phyloP scores from a whole-genome alignment of 805 yeast genomes.

The Yamadazyma endophytica region DNA sequence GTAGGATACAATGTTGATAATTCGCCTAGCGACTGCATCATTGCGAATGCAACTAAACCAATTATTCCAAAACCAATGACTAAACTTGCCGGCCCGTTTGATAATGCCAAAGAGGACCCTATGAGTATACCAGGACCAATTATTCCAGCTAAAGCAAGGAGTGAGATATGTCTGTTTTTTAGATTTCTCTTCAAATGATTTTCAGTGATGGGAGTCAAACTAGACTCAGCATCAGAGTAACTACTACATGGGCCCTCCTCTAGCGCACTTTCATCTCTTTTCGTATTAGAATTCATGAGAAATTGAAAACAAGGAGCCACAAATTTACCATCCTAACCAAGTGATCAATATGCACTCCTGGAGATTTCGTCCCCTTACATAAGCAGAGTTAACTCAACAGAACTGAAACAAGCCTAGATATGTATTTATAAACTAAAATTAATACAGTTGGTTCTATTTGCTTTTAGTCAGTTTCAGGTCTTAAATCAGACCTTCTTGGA shows the following conservation, averaged over 20 bases:
- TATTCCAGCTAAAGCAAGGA: slow-evolving; percentile 53
- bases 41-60: slow-evolving; percentile 48
- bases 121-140: slow-evolving; percentile 59
- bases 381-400: background rate
- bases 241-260: no score
- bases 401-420: background rate
- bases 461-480: slow-evolving; percentile 85
- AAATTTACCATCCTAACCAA: no score
- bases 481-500: slow-evolving; percentile 84
- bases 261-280: no score
- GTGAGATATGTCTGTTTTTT: slow-evolving; percentile 47
- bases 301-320: no score
- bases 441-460: slow-evolving; percentile 1
- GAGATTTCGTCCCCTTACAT: no score
- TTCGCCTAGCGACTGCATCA: slow-evolving; percentile 57
- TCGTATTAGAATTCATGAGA: no score
- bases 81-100: slow-evolving; percentile 50
- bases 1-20: slow-evolving; percentile 50
- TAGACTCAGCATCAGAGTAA: no score
- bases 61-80: slow-evolving; percentile 49
- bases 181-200: slow-evolving; percentile 40
- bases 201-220: no score
- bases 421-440: background rate
- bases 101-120: slow-evolving; percentile 49
- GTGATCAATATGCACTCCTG: no score